phyloP scores from a whole-genome alignment of 2,329 filamentous ascomycete genomes.

The Herpomyces periplanetae region DNA sequence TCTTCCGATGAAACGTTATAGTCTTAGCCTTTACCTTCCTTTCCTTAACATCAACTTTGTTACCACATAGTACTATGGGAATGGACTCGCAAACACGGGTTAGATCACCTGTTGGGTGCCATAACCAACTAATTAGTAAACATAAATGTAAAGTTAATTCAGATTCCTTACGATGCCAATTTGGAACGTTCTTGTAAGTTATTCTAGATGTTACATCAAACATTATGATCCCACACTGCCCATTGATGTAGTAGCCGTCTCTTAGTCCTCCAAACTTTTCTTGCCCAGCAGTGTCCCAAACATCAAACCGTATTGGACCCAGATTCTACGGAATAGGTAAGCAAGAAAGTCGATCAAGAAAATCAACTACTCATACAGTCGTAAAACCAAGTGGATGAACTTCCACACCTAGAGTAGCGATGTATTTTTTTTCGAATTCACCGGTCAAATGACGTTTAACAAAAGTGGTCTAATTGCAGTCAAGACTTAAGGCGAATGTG shows the following conservation, averaged over 20 bases:
- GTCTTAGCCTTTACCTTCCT: conserved; percentile 99
- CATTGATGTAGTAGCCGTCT: conserved; percentile 99
- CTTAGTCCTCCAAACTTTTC: conserved; percentile 98
- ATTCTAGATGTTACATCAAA: conserved; percentile 97
- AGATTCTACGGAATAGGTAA: conserved; percentile 20
- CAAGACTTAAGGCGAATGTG: no score
- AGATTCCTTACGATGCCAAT: conserved; percentile 93
- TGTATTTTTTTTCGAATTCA: conserved; percentile 99
- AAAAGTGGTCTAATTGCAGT: conserved; percentile 95
- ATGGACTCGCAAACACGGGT: conserved; percentile 98
- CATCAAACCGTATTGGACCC: conserved; percentile 86
- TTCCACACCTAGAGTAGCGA: conserved; percentile 94
- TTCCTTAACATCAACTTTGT: conserved; percentile 99
- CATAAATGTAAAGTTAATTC: no score
- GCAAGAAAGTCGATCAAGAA: conserved; percentile 3
- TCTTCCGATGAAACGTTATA: conserved; percentile 99
- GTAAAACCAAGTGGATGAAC: conserved; percentile 93
- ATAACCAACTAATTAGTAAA: no score
- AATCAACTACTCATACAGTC: conserved; percentile 26
- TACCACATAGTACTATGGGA: conserved; percentile 83
- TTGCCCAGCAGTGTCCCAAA: conserved; percentile 95
- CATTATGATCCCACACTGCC: conserved; percentile 99
- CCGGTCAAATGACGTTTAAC: conserved; percentile 99
- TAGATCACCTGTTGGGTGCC: conserved; percentile 51
- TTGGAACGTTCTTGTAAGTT: conserved; percentile 99